Evolutionary conservation across 2,329 filamentous ascomycete genomes (phyloP).

Genomic region (Ambrosiella xylebori): DNA sequence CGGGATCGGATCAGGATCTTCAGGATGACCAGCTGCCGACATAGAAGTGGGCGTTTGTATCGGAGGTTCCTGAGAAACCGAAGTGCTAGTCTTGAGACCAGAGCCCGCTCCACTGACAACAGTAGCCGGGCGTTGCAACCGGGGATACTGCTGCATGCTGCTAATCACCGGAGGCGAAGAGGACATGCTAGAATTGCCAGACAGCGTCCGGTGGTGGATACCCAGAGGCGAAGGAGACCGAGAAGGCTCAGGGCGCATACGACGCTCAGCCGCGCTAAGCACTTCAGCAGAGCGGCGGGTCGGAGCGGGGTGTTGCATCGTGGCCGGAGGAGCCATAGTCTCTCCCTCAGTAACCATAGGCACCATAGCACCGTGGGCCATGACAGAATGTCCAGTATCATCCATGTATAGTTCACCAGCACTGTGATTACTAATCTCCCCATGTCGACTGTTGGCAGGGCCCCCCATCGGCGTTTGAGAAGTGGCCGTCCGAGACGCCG

Average conservation of each 20-base stretch:
- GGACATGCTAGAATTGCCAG: slow-evolving; percentile 24
- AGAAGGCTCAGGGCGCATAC: slow-evolving; percentile 32
- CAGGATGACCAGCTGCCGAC: not conserved
- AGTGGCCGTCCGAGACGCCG: no score
- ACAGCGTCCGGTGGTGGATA: slow-evolving; percentile 4
- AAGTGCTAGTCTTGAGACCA: slow-evolving; percentile 21
- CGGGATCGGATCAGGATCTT: slow-evolving; percentile 5
- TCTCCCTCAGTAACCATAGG: no score
- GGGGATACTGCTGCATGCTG: slow-evolving; percentile 16
- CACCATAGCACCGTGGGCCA: no score
- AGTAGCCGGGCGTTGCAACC: slow-evolving; percentile 17
- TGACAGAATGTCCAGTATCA: no score
- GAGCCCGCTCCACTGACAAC: slow-evolving; percentile 24
- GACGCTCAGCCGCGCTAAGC: slow-evolving; percentile 34
- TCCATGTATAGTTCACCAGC: no score
- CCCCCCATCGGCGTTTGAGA: no score
- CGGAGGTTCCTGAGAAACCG: slow-evolving; percentile 13
- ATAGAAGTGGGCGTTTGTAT: not conserved
- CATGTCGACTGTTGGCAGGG: no score
- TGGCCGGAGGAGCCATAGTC: not conserved
- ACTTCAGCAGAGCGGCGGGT: slow-evolving; percentile 29
- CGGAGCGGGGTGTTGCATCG: not conserved
- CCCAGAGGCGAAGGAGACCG: slow-evolving; percentile 39
- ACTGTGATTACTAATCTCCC: no score
- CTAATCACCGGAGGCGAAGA: slow-evolving; percentile 18